These are phyloP conservation scores for Microstroma glucosiphilum DNA, from an alignment of 1,284 basidiomycete species.

Conservation along the genomic window DNA sequence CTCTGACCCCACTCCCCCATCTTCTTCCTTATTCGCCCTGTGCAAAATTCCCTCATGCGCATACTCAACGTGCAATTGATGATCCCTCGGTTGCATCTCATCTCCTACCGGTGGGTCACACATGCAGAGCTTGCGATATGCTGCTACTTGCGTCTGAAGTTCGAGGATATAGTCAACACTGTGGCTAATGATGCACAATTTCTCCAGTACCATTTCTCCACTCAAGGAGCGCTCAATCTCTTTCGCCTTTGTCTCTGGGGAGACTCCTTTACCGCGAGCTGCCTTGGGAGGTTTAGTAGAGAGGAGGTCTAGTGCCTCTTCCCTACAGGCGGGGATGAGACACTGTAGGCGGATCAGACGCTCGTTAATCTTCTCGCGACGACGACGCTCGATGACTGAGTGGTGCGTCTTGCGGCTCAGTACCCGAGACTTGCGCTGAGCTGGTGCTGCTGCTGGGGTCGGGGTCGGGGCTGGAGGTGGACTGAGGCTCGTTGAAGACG, in stretches of 20 bases:
- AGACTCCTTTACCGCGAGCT: slow-evolving; percentile 9
- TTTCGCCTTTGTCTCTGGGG: neutral
- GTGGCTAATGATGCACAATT: slow-evolving; percentile 47
- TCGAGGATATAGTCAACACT: slow-evolving; percentile 32
- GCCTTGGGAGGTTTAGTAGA: slow-evolving; percentile 13
- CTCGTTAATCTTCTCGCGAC: slow-evolving; percentile 50
- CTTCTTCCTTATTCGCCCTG: too few relatives aligned
- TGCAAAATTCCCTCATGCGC: slow-evolving; percentile 4
- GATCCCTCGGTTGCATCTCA: neutral
- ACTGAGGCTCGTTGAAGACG: neutral
- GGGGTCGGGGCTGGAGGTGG: slow-evolving; percentile 1
- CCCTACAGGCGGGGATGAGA: slow-evolving; percentile 42
- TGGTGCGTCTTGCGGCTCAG: slow-evolving; percentile 47
- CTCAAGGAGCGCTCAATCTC: slow-evolving; percentile 25
- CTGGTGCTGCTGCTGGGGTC: slow-evolving; percentile 4
- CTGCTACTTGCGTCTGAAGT: slow-evolving; percentile 24
- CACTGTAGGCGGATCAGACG: slow-evolving; percentile 41
- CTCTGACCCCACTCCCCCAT: too few relatives aligned
- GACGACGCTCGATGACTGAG: slow-evolving; percentile 45
- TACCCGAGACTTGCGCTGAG: slow-evolving; percentile 31
- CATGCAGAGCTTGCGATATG: slow-evolving; percentile 20
- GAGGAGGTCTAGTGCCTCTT: slow-evolving; percentile 38
- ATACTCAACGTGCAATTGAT: neutral
- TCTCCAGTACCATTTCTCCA: slow-evolving; percentile 41
- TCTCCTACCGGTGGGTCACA: neutral